phyloP scores from a whole-genome alignment of 129 eudicot genomes.

The Pulicaria dysenterica region DNA sequence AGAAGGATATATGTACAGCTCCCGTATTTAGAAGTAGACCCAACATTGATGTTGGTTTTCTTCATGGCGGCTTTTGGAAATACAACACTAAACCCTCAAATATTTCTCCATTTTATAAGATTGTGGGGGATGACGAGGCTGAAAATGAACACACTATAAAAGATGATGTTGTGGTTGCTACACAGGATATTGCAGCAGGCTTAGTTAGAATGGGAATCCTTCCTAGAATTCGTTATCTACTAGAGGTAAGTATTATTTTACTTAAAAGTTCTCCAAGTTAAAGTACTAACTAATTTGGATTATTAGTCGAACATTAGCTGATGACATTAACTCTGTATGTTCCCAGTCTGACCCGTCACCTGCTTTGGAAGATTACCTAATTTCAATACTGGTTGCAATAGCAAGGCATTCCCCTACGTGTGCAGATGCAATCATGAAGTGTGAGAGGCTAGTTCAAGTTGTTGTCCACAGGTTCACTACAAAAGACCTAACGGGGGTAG shows the following conservation, averaged over 20 bases:
- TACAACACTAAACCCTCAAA: conserved; percentile 84
- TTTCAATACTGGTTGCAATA: conserved; percentile 77
- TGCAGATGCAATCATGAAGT: conserved; percentile 78
- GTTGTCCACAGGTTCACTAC: conserved; percentile 57
- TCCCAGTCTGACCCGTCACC: conserved; percentile 76
- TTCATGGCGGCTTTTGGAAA: conserved; percentile 96
- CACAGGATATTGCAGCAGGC: conserved; percentile 90
- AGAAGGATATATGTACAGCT: conserved; percentile 65
- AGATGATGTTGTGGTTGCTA: conserved; percentile 88
- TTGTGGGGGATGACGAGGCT: conserved; percentile 35
- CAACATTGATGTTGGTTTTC: conserved; percentile 72
- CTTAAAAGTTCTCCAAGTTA: background rate
- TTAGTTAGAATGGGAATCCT: conserved; percentile 94
- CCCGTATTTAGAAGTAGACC: conserved; percentile 94
- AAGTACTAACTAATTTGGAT: background rate
- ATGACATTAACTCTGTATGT: conserved; percentile 23
- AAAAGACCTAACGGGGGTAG: conserved; percentile 54
- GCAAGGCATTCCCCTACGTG: conserved; percentile 93
- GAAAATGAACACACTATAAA: conserved; percentile 85
- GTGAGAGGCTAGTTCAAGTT: conserved; percentile 75
- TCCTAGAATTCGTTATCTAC: conserved; percentile 68
- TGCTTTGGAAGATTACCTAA: conserved; percentile 71
- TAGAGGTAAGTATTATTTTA: conserved; percentile 58
- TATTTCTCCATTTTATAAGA: conserved; percentile 55
- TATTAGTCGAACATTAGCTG: conserved; percentile 8